Percentiles rank a stretch among this genome's conserved stretches.
phyloP scores from a whole-genome alignment of 352 stramenopile species.

The Peronosclerospora sorghi region DNA sequence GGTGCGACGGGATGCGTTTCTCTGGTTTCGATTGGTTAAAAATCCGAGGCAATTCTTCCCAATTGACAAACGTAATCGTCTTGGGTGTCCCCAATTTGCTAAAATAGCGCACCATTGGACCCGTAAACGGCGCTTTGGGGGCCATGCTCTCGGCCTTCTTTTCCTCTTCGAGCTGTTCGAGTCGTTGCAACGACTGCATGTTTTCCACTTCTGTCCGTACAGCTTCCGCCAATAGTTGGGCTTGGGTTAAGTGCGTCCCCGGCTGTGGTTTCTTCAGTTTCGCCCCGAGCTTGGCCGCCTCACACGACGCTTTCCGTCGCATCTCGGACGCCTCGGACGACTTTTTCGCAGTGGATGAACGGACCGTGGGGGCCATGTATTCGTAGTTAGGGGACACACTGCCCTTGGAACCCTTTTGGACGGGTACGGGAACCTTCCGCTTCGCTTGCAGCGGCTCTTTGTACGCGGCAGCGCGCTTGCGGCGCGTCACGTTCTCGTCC shows the following conservation, averaged over 20 bases:
- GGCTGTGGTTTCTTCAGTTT: constrained; percentile 20
- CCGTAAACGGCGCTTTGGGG: constrained; percentile 61
- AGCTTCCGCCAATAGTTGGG: constrained; percentile 56
- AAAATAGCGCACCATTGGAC: constrained; percentile 56
- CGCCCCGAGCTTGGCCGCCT: constrained; percentile 32
- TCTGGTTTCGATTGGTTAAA: constrained; percentile 54
- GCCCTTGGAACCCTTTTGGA: no score
- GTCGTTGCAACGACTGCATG: constrained; percentile 55
- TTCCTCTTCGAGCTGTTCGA: constrained; percentile 78
- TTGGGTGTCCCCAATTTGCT: constrained; percentile 52
- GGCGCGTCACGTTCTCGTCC: constrained; percentile 35
- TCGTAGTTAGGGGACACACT: constrained; percentile 7
- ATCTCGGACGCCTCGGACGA: constrained; percentile 50
- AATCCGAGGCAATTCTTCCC: constrained; percentile 44
- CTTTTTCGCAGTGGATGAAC: constrained; percentile 49
- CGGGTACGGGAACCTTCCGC: no score
- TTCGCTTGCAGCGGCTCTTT: constrained; percentile 15
- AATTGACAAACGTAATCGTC: constrained; percentile 77
- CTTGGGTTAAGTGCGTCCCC: constrained; percentile 52
- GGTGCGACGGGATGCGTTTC: constrained; percentile 36
- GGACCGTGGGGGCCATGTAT: constrained; percentile 30
- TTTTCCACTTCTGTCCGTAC: constrained; percentile 76
- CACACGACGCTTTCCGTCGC: constrained; percentile 37
- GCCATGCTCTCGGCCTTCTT: constrained; percentile 56
- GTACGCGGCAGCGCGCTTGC: constrained; percentile 23